A percentile compares a stretch with the other conserved stretches of the same genome.
These are phyloP conservation scores for Brassica cretica DNA, from an alignment of 345 rosid species.

Conservation along the genomic window DNA sequence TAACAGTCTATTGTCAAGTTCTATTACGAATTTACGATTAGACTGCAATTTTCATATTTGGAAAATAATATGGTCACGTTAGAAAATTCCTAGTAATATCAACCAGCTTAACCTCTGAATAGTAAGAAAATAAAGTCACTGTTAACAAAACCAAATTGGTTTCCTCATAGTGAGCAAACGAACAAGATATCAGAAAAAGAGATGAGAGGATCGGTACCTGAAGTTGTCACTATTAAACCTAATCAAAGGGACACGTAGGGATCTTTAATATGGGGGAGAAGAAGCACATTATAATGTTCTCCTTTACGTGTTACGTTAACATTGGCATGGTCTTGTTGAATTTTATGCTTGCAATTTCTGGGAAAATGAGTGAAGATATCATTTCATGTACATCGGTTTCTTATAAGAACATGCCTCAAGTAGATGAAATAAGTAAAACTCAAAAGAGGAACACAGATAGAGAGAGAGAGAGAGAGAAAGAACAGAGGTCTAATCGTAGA, in stretches of 20 bases:
- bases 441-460: too few species aligned
- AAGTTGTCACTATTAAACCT: not conserved
- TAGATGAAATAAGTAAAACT: too few species aligned
- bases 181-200: not conserved
- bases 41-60: not conserved
- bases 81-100: not conserved
- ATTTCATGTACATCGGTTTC: not conserved
- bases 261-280: not conserved
- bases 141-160: not conserved
- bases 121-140: not conserved
- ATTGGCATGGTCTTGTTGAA: not conserved
- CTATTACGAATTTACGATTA: not conserved
- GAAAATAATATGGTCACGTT: not conserved
- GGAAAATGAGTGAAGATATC: not conserved
- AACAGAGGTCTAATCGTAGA: too few species aligned
- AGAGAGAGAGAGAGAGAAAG: too few species aligned
- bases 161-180: not conserved
- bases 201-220: not conserved
- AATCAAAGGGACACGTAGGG: not conserved
- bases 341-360: not conserved
- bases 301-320: not conserved
- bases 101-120: not conserved
- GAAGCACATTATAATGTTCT: not conserved
- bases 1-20: not conserved
- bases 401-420: too few species aligned